These are phyloP conservation scores for Mucor sp. DNA, from an alignment of 371 early-diverging fungal species.

Conservation along the genomic window DNA sequence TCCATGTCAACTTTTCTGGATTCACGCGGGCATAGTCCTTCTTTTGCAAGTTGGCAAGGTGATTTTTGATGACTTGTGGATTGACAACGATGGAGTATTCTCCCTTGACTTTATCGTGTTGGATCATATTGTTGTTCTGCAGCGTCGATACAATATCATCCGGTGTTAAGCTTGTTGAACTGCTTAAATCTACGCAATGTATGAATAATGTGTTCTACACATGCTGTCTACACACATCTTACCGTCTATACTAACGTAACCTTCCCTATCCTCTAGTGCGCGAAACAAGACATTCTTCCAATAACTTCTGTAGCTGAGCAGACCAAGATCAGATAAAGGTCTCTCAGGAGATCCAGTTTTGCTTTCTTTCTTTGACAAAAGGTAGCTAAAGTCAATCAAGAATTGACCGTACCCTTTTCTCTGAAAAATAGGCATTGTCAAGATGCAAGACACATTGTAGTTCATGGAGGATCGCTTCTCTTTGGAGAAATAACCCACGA, in stretches of 20 bases:
- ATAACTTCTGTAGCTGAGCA: constrained; percentile 88
- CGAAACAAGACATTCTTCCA: constrained; percentile 54
- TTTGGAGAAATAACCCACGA: constrained; percentile 99
- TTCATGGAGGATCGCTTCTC: constrained; percentile 71
- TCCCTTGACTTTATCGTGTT: constrained; percentile 9
- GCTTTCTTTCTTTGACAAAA: constrained; percentile 83
- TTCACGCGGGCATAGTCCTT: constrained; percentile 53
- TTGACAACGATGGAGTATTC: constrained; percentile 36
- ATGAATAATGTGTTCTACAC: not conserved
- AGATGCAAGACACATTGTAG: constrained; percentile 97
- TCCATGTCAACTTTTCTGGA: constrained; percentile 63
- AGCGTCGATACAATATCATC: constrained; percentile 79
- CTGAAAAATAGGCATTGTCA: constrained; percentile 93
- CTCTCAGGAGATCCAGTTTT: constrained; percentile 97
- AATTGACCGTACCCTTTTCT: constrained; percentile 95
- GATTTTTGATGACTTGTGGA: constrained; percentile 35
- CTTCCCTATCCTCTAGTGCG: constrained; percentile 94
- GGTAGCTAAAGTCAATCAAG: constrained; percentile 93
- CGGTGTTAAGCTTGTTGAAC: constrained; percentile 63
- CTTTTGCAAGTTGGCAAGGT: constrained; percentile 41
- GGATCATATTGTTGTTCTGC: constrained; percentile 57
- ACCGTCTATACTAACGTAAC: constrained; percentile 89
- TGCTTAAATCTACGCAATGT: constrained; percentile 50
- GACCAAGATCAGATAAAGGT: constrained; percentile 97
- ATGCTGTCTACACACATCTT: constrained; percentile 54